Conservation (phyloP, 2,329 filamentous ascomycete species). For the Diaporthe capsici region DNA sequence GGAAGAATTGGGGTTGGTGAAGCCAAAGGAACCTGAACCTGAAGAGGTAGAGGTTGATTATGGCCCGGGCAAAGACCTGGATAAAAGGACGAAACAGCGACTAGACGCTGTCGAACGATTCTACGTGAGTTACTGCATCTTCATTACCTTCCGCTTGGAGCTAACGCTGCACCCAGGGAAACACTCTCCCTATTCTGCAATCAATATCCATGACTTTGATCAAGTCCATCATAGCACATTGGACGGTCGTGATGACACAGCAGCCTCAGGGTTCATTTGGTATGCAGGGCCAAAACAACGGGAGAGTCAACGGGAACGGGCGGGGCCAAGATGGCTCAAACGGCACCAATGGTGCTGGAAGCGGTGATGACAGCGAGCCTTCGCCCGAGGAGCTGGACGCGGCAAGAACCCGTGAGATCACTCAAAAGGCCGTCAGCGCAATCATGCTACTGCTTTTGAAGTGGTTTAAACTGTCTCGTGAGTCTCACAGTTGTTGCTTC, state of each 20-base stretch:
- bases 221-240: conserved; percentile 88
- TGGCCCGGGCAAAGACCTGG: conserved; percentile 65
- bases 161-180: conserved; percentile 66
- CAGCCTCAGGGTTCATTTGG: conserved; percentile 52
- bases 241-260: conserved; percentile 84
- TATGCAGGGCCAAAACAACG: conserved; percentile 34
- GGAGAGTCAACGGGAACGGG: conserved; percentile 45
- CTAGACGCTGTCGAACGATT: conserved; percentile 83
- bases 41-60: conserved; percentile 61
- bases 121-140: conserved; percentile 74
- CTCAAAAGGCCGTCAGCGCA: conserved; percentile 91
- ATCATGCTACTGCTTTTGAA: conserved; percentile 90
- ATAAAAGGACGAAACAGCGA: conserved; percentile 72
- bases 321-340: conserved; percentile 51
- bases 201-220: conserved; percentile 94
- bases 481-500: conserved; percentile 54
- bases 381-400: conserved; percentile 85
- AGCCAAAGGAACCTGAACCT: conserved; percentile 54
- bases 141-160: neutral
- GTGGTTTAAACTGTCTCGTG: conserved; percentile 96
- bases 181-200: conserved; percentile 87
- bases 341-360: conserved; percentile 46
- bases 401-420: conserved; percentile 86
- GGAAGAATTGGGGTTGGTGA: conserved; percentile 62
- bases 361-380: conserved; percentile 60